Evolutionary conservation across 352 stramenopile genomes (phyloP).

Genomic region (Phytophthora nicotianae): DNA sequence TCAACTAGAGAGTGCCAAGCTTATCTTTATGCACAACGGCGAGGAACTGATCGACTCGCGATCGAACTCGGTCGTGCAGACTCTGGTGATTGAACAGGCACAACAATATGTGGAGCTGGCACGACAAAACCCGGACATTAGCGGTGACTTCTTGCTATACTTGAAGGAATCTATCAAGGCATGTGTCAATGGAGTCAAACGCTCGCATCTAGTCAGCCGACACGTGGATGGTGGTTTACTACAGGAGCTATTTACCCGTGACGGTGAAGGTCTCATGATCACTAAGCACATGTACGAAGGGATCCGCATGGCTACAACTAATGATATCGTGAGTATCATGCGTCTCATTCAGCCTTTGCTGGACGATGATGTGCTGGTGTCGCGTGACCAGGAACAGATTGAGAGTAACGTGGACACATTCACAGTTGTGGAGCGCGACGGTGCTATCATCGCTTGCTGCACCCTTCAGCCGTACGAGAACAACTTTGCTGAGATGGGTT

Average conservation of each 20-base stretch:
- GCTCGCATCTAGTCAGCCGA: constrained; percentile 86
- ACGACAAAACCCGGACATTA: constrained; percentile 60
- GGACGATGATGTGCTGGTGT: constrained; percentile 88
- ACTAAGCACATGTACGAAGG: constrained; percentile 97
- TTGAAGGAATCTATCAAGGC: constrained; percentile 85
- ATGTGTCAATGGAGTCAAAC: constrained; percentile 84
- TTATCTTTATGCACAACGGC: constrained; percentile 91
- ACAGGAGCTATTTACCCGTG: constrained; percentile 98
- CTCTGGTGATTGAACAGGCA: constrained; percentile 80
- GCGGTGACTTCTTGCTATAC: constrained; percentile 80
- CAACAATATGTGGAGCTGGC: constrained; percentile 84
- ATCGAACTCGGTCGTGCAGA: constrained; percentile 79
- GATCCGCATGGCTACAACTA: constrained; percentile 91
- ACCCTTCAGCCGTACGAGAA: constrained; percentile 90
- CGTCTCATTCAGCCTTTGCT: constrained; percentile 88
- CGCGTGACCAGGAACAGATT: constrained; percentile 88
- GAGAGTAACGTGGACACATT: constrained; percentile 90
- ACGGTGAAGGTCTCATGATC: constrained; percentile 97
- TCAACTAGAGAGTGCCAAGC: constrained; percentile 84
- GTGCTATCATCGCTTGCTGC: constrained; percentile 88
- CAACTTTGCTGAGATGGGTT: constrained; percentile 91
- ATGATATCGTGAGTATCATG: constrained; percentile 92
- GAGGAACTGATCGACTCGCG: constrained; percentile 87
- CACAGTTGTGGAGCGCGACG: constrained; percentile 88
- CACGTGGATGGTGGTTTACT: constrained; percentile 91